phyloP scores from a whole-genome alignment of 2,329 filamentous ascomycete species.

The Parafenestella ontariensis region DNA sequence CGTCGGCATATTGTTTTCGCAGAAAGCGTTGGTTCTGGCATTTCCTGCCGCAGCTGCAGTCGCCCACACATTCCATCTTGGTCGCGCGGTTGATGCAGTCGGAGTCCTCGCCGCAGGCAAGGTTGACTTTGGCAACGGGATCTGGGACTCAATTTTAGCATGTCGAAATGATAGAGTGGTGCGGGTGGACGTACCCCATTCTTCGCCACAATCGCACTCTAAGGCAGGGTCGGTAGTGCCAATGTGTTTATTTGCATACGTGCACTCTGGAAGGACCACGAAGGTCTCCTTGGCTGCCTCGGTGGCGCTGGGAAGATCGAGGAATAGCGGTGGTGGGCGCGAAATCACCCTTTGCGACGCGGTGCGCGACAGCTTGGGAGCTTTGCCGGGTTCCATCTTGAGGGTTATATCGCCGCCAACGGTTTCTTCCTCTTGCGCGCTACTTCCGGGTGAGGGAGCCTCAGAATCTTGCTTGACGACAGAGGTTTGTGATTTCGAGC shows the following conservation, averaged over 20 bases:
- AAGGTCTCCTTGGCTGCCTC: slow-evolving; percentile 78
- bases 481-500: slow-evolving; percentile 43
- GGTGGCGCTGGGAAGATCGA: slow-evolving; percentile 79
- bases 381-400: slow-evolving; percentile 67
- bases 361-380: slow-evolving; percentile 76
- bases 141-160: slow-evolving; percentile 55
- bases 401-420: slow-evolving; percentile 67
- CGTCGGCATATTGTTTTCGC: slow-evolving; percentile 84
- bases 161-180: slow-evolving; percentile 9
- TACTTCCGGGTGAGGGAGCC: slow-evolving; percentile 48
- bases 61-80: slow-evolving; percentile 92
- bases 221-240: slow-evolving; percentile 91
- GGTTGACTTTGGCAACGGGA: slow-evolving; percentile 64
- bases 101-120: slow-evolving; percentile 92
- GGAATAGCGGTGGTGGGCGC: slow-evolving; percentile 71
- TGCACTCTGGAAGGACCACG: slow-evolving; percentile 81
- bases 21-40: slow-evolving; percentile 98
- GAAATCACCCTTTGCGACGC: slow-evolving; percentile 72
- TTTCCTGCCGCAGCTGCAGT: slow-evolving; percentile 83
- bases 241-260: slow-evolving; percentile 90
- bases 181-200: slow-evolving; percentile 77
- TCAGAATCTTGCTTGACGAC: slow-evolving; percentile 36
- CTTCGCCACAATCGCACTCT: slow-evolving; percentile 93
- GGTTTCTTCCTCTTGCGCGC: slow-evolving; percentile 61
- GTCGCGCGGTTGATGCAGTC: slow-evolving; percentile 98